Base-by-base conservation (phyloP, 2,329 filamentous ascomycete genomes). In the Botrytis galanthina region DNA sequence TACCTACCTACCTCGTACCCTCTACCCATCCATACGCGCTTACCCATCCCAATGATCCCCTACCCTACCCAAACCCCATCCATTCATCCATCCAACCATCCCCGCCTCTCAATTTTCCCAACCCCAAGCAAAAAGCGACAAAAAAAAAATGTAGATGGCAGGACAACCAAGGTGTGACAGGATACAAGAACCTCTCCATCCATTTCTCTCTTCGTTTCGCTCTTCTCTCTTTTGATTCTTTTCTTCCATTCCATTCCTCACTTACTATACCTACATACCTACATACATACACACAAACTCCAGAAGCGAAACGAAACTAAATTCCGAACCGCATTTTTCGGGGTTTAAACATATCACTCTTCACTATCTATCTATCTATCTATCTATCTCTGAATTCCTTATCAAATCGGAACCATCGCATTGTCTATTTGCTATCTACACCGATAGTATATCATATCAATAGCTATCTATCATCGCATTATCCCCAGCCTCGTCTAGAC, bases 121-220 rank as follows among this genome's bases (percentile, higher is more conserved):
- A 48, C n/a, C 26, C 59, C 70, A 46, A 64, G 70, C 42, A 71
- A 59, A 57, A 62, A 26, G 32, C 37, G 42, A 29, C 16, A 29
- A 37, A 32, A 22, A 67, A 73, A 75, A 75, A 75, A 62, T n/a
- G 62, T 39, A 59, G 72, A 75, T 75, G 75, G 75, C 75, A 73
- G 75, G 75, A 75, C 73, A 75, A 75, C 73, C 29, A 26, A 61
- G 35, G 4, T 51, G 26, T 14, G 48, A 48, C 20, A 9, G 10
- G 46, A 57, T 72, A 73, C 71, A 75, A 73, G 66, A 72, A 63
- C 54, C 48, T 67, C 35, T 37, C 6, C 14, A 18, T 57, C 14
- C 51, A 32, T 18, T 20, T 12, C n/a, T 29, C 39, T n/a, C 42
- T 68, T 51, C 60, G 2, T 1, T 59, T 32, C 22, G 39, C 57